Evolutionary conservation across 2,329 filamentous ascomycete genomes (phyloP), one percentile per base, ranked within the genome.

Genomic region (Colletotrichum higginsianum): DNA sequence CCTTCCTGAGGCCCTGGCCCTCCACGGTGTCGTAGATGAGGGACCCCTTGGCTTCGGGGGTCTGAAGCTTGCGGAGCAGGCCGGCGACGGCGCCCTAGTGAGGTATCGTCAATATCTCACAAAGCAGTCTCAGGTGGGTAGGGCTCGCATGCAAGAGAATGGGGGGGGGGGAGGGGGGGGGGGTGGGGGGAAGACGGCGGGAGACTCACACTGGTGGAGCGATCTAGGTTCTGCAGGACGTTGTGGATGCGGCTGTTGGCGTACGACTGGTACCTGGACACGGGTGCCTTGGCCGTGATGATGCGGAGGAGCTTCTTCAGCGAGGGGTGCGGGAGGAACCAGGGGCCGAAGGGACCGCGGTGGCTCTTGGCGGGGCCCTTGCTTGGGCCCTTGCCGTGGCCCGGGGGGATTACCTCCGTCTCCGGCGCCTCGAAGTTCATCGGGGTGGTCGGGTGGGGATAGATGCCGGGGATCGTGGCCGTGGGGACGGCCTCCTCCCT

Each of bases 291-390:
- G 18, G 11, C 42, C 5, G n/a, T n/a, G 58, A 73, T 56, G 38
- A 72, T 21, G 47, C 67, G 60, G 40, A 73, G 57, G 5, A 73
- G 63, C 58, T 53, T 42, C 63, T 72, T 57, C 42, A 73, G 18
- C 11, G 63, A 55, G 46, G 66, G 57, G 52, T 55, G 60, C n/a
- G 23, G 38, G 35, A 18, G 23, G 57, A 38, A 16, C 47, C 40
- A 61, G 38, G 42, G 64, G 21, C 7, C 11, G 40, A 23, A 23
- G 21, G 30, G 30, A 11, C 15, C 21, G 8, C 8, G 2, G 16
- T 4, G 9, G 61, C 40, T 8, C 16, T 8, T 18, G 8, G 16
- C 9, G 9, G 35, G 47, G 35, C 18, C 26, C 15, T 15, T 46
- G 44, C 44, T 53, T 9, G 30, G 30, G 50, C 15, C 26, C 50